Conservation (phyloP, 306 rosid genomes). For the Pyrus communis region DNA sequence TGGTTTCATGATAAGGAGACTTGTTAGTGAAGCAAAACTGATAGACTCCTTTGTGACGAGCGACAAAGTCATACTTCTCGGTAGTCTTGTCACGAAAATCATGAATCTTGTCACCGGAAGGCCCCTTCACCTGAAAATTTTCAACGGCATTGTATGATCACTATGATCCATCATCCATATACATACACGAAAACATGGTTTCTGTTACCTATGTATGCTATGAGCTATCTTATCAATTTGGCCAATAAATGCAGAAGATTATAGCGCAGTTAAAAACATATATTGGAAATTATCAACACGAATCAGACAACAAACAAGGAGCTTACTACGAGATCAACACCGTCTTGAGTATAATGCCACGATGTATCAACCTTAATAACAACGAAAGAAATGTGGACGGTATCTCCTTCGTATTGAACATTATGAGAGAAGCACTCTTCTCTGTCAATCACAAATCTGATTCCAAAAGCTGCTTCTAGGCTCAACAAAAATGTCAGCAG, state of each 20-base stretch:
- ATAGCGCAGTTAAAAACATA: background rate
- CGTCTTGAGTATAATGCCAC: constrained; percentile 47
- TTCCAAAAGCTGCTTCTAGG: constrained; percentile 38
- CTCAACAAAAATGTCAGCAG: constrained; percentile 23
- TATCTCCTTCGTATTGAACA: constrained; percentile 48
- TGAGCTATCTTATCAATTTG: background rate
- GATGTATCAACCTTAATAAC: constrained; percentile 41
- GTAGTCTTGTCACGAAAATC: constrained; percentile 51
- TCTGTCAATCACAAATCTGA: constrained; percentile 64
- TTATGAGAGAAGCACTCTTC: constrained; percentile 57
- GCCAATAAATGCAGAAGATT: background rate
- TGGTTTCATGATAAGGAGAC: constrained; percentile 76
- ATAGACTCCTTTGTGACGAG: constrained; percentile 39
- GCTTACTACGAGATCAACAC: constrained; percentile 53
- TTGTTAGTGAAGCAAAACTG: constrained; percentile 74
- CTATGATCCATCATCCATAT: background rate
- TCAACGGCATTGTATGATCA: background rate
- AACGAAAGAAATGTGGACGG: constrained; percentile 58
- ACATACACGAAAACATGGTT: background rate
- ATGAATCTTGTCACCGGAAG: constrained; percentile 41
- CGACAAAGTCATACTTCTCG: constrained; percentile 59
- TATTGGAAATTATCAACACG: background rate
- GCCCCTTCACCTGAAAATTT: constrained; percentile 48
- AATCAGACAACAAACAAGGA: background rate
- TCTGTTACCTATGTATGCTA: background rate